phyloP scores from a whole-genome alignment of 305 asterid species.

The Solanum hybrid region DNA sequence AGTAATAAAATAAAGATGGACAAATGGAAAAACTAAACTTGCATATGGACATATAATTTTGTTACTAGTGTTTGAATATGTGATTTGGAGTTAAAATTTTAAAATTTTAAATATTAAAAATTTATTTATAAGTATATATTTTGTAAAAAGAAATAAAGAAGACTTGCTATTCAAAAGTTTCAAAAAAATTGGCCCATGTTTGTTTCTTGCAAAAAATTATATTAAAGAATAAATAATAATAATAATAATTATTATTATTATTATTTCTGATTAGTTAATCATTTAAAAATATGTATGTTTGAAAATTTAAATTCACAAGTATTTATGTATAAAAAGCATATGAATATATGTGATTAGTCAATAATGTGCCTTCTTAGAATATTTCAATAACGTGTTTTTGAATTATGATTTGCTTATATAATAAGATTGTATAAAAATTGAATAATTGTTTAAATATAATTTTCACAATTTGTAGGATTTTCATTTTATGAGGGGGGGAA shows the following conservation, averaged over 20 bases:
- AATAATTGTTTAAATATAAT: too few species aligned
- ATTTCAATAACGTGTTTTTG: neutral
- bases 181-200: neutral
- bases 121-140: neutral
- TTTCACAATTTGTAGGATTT: neutral
- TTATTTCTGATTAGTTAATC: neutral
- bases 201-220: too few species aligned
- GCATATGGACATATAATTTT: neutral
- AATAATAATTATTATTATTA: neutral
- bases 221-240: too few species aligned
- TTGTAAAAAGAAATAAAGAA: neutral
- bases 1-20: neutral
- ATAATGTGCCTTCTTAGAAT: neutral
- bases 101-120: neutral
- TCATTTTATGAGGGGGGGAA: neutral
- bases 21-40: neutral
- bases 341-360: neutral
- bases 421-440: neutral
- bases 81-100: neutral
- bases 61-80: neutral
- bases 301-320: neutral
- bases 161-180: neutral
- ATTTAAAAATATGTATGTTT: neutral
- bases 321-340: neutral
- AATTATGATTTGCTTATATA: neutral